phyloP scores from a whole-genome alignment of 2,329 filamentous ascomycete genomes.

The Alternaria angustiovoidea region DNA sequence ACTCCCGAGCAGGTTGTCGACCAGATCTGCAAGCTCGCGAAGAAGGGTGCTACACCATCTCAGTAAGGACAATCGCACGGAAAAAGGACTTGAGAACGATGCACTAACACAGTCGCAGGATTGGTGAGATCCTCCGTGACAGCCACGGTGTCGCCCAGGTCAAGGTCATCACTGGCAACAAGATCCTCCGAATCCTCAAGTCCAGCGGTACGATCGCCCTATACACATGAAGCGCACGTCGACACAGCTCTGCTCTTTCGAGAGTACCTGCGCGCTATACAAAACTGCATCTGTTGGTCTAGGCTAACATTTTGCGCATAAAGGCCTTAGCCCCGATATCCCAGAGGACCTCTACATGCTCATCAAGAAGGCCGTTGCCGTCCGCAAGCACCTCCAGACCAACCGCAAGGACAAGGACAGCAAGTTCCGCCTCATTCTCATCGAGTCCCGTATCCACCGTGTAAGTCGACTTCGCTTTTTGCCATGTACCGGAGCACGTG shows the following conservation, averaged over 20 bases:
- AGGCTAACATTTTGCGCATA: constrained; percentile 47
- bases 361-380: constrained; percentile 95
- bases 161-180: constrained; percentile 85
- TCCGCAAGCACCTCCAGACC: constrained; percentile 99
- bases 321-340: constrained; percentile 97
- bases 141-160: constrained; percentile 98
- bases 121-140: constrained; percentile 98
- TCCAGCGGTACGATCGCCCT: constrained; percentile 69
- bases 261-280: constrained; percentile 71
- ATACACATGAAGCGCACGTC: constrained; percentile 51
- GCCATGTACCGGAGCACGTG: neutral
- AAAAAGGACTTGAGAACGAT: neutral
- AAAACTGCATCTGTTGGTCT: constrained; percentile 56
- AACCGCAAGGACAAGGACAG: constrained; percentile 99
- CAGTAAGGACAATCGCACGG: constrained; percentile 57
- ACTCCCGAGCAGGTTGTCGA: constrained; percentile 98
- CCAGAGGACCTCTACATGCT: constrained; percentile 99
- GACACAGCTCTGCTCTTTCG: constrained; percentile 41
- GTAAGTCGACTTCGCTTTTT: constrained; percentile 2
- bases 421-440: constrained; percentile 99
- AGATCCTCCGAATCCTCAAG: constrained; percentile 60
- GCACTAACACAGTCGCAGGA: constrained; percentile 55
- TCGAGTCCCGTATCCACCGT: constrained; percentile 99
- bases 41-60: constrained; percentile 97
- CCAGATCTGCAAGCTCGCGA: constrained; percentile 98